Percentiles rank a stretch among this genome's conserved stretches.
phyloP scores from a whole-genome alignment of 495 filamentous ascomycete genomes.

The Xylaria grammica region DNA sequence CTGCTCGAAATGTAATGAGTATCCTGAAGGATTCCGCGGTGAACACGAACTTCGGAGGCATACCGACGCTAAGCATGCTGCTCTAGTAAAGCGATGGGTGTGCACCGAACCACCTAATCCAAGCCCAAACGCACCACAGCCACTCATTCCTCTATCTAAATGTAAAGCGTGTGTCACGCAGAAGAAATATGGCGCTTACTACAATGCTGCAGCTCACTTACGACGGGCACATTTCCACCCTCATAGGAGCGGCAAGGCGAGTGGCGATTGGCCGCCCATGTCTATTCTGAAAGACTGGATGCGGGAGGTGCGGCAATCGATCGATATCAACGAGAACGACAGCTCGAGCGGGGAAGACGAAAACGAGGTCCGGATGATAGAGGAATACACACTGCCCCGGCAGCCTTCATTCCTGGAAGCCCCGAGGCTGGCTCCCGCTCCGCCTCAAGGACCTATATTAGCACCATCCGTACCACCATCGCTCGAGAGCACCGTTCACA shows the following conservation, averaged over 20 bases:
- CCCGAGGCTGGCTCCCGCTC: slow-evolving; percentile 49
- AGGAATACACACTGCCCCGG: slow-evolving; percentile 47
- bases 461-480: slow-evolving; percentile 38
- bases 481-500: slow-evolving; percentile 37
- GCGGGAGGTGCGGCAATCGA: slow-evolving; percentile 66
- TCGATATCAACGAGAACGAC: slow-evolving; percentile 53
- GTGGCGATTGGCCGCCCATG: slow-evolving; percentile 86
- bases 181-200: slow-evolving; percentile 93
- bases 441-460: slow-evolving; percentile 37
- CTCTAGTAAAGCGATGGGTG: slow-evolving; percentile 78
- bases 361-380: slow-evolving; percentile 44
- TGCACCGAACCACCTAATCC: slow-evolving; percentile 57
- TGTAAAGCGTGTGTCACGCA: slow-evolving; percentile 85
- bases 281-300: slow-evolving; percentile 86
- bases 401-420: slow-evolving; percentile 45
- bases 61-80: slow-evolving; percentile 78
- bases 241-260: slow-evolving; percentile 81
- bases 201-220: slow-evolving; percentile 94
- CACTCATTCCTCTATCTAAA: slow-evolving; percentile 72
- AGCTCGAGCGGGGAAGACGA: slow-evolving; percentile 54
- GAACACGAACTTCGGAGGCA: slow-evolving; percentile 93
- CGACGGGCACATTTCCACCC: slow-evolving; percentile 86
- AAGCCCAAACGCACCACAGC: slow-evolving; percentile 51
- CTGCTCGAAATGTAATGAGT: slow-evolving; percentile 77
- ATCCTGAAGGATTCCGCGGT: slow-evolving; percentile 89